Evolutionary conservation across 2,329 filamentous ascomycete genomes (phyloP).

Genomic region (Fusarium sp.): DNA sequence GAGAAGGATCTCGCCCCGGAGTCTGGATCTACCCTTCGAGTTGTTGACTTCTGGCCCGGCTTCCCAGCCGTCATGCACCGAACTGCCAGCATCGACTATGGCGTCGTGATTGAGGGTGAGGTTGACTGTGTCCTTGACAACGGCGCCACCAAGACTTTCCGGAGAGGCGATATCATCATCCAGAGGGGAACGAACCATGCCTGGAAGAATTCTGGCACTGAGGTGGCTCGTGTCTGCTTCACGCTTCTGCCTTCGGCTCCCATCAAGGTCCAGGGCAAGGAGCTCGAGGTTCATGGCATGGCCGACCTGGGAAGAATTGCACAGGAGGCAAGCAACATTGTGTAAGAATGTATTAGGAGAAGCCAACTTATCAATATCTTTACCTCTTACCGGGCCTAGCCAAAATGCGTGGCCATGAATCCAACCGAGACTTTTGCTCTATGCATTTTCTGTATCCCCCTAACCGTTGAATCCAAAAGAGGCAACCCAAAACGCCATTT

Average conservation of each 20-base stretch:
- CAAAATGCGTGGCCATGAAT: neutral
- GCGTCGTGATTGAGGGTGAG: slow-evolving; percentile 37
- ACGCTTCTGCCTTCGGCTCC: slow-evolving; percentile 33
- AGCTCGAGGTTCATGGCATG: slow-evolving; percentile 37
- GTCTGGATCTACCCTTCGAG: slow-evolving; percentile 31
- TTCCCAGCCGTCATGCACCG: slow-evolving; percentile 36
- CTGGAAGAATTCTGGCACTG: slow-evolving; percentile 37
- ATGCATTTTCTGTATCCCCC: neutral
- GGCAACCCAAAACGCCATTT: neutral
- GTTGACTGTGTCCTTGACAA: slow-evolving; percentile 38
- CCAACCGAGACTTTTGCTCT: neutral
- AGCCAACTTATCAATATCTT: neutral
- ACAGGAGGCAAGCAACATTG: slow-evolving; percentile 17
- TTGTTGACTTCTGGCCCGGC: slow-evolving; percentile 39
- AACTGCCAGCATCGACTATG: slow-evolving; percentile 40
- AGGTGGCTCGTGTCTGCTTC: slow-evolving; percentile 37
- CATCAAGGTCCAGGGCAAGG: slow-evolving; percentile 31
- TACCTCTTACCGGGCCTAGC: neutral
- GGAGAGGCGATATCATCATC: slow-evolving; percentile 37
- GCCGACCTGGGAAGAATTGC: slow-evolving; percentile 37
- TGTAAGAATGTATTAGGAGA: neutral
- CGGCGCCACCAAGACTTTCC: slow-evolving; percentile 28
- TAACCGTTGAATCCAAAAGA: neutral
- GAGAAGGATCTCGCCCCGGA: slow-evolving; percentile 32
- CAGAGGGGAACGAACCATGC: slow-evolving; percentile 41